Evolutionary conservation across 176 grass and related monocot genomes (phyloP).

Genomic region (Rhynchospora tenuis): DNA sequence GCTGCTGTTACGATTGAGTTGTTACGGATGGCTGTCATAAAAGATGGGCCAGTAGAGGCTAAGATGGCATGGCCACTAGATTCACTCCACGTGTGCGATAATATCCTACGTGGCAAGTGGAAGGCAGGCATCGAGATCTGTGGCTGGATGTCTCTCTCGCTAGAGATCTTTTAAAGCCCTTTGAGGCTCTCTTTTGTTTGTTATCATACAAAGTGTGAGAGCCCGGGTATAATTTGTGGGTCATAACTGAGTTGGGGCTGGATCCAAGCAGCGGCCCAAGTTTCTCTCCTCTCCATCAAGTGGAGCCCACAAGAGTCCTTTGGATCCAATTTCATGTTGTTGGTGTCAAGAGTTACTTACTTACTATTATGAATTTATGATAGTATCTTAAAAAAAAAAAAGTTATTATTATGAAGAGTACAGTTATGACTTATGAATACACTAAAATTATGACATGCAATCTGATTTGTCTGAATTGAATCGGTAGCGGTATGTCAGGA

Average conservation of each 20-base stretch:
- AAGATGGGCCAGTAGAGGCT: constrained; percentile 28
- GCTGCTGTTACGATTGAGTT: background rate
- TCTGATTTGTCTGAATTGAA: too few species aligned
- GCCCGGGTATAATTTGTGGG: background rate
- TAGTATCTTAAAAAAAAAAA: too few species aligned
- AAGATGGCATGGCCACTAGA: constrained; percentile 26
- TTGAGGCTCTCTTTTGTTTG: constrained; percentile 3
- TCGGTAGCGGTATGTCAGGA: too few species aligned
- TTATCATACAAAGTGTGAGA: background rate
- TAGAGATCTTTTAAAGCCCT: background rate
- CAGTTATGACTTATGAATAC: too few species aligned
- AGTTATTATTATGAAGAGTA: too few species aligned
- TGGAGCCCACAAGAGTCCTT: background rate
- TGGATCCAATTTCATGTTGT: background rate
- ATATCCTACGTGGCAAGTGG: background rate
- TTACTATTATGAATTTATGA: too few species aligned
- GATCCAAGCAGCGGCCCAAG: background rate
- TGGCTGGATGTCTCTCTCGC: constrained; percentile 16
- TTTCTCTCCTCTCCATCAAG: background rate
- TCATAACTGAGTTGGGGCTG: background rate
- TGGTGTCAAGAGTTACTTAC: too few species aligned
- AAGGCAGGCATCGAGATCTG: background rate
- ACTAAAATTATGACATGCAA: too few species aligned
- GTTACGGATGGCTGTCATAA: background rate
- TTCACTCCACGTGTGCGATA: background rate